Percentiles rank a stretch among this genome's conserved stretches.
phyloP scores from a whole-genome alignment of 176 grass and related monocot species.

The Oryza officinalis region DNA sequence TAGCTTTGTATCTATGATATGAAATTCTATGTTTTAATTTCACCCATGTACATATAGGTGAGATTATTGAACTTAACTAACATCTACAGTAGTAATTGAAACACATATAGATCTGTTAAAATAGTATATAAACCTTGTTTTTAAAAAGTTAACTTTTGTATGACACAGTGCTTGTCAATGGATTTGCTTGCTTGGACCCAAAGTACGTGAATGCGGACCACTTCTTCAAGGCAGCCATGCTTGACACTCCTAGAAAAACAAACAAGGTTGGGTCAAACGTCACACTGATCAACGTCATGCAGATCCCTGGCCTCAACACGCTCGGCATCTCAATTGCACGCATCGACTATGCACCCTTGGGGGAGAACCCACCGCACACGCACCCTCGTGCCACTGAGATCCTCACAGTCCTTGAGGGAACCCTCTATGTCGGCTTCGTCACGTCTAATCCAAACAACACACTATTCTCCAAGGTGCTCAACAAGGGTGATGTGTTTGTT shows the following conservation, averaged over 20 bases:
- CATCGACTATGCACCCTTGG: not conserved
- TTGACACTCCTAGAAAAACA: not conserved
- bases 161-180: not conserved
- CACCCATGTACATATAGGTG: not conserved
- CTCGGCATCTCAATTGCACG: not conserved
- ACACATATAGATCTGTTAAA: not conserved
- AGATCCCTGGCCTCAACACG: not conserved
- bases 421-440: conserved; percentile 30
- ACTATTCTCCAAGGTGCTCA: conserved; percentile 32
- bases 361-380: conserved; percentile 25
- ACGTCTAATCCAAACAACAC: conserved; percentile 17
- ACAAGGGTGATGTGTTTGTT: conserved; percentile 32
- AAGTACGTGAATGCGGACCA: not conserved
- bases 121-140: not conserved
- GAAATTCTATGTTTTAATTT: not conserved
- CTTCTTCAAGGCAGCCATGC: not conserved
- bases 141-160: not conserved
- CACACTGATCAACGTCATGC: not conserved
- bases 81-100: no score
- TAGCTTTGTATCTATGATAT: not conserved
- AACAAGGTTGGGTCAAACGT: not conserved
- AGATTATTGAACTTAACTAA: no score
- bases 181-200: conserved; percentile 3
- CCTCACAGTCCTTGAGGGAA: conserved; percentile 22
- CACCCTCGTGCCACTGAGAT: conserved; percentile 30